Evolutionary conservation across 2,329 filamentous ascomycete genomes (phyloP), one percentile per base, ranked within the genome.

Genomic region (Bimuria novae-zelandiae): DNA sequence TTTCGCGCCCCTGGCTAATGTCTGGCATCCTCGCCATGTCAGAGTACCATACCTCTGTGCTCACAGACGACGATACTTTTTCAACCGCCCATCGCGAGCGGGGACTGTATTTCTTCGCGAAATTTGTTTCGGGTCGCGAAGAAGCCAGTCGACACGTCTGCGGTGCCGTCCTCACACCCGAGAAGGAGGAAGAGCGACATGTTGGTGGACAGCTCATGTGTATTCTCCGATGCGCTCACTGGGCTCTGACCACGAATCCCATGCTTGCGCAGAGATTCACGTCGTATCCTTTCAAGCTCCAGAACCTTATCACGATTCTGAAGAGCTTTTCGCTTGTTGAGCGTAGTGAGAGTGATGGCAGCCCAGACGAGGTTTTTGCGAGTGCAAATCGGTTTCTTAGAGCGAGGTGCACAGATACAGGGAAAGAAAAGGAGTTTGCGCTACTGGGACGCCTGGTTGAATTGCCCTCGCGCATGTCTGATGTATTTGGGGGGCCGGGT

Each of bases 1-100:
- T 64, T 25, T 51, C 46, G 16, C 51, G 47, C 12, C 55, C 35
- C 21, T 69, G 62, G 64, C 47, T 69, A 27, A 69, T 69, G 64
- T 63, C 56, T 36, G 67, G 67, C 8, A 41, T 70, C 1, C 27
- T 70, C 22, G 60, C 63, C 11, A 53, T 67, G 17, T 52, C 68
- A 11, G 64, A 63, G 21, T 59, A 19, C 29, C 63, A 68, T 52
- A 30, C 59, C 25, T 56, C 59, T 8, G 7, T 40, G 2, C 42
- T 61, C 27, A 30, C 55, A 17, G 37, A 60, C 4, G 54, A 61
- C 21, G 16, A 25, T 7, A 14, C 16, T 4, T 46, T 17, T 5
- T 30, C 43, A 25, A n/a, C 16, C 21, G 16, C 33, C 16, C 55
- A 61, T 39, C 45, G 33, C 33, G 44, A 53, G 35, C 49, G 35